A percentile compares a stretch with the other conserved stretches of the same genome.
phyloP scores from a whole-genome alignment of 2,329 filamentous ascomycete species.

The Diaporthe helianthi region DNA sequence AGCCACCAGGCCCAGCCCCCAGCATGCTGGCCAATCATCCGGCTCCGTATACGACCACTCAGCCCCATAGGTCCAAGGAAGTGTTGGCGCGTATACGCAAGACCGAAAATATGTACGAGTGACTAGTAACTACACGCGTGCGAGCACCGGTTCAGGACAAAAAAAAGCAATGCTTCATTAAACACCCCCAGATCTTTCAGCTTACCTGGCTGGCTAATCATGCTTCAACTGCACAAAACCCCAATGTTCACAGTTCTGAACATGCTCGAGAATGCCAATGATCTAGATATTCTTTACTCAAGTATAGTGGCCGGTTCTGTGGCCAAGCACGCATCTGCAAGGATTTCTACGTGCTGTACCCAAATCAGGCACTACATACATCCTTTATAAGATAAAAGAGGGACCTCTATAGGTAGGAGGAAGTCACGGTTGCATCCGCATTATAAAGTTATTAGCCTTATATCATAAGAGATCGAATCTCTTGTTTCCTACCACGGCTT shows the following conservation, averaged over 20 bases:
- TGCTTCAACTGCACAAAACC: not conserved
- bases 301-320: not conserved
- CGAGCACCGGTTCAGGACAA: not conserved
- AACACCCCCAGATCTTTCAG: not conserved
- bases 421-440: no score
- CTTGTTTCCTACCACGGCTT: no score
- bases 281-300: not conserved
- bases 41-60: not conserved
- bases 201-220: not conserved
- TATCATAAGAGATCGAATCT: no score
- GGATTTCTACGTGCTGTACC: not conserved
- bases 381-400: no score
- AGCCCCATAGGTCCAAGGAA: not conserved
- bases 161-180: not conserved
- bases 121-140: not conserved
- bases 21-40: slow-evolving; percentile 1
- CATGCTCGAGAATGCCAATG: not conserved
- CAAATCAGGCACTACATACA: no score
- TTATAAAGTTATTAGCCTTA: no score
- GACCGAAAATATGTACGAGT: not conserved
- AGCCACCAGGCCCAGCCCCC: not conserved
- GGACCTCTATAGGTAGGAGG: no score
- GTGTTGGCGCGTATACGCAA: slow-evolving; percentile 2
- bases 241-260: not conserved
- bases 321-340: not conserved